phyloP scores from a whole-genome alignment of 2,329 filamentous ascomycete genomes.

The Cladophialophora immunda region DNA sequence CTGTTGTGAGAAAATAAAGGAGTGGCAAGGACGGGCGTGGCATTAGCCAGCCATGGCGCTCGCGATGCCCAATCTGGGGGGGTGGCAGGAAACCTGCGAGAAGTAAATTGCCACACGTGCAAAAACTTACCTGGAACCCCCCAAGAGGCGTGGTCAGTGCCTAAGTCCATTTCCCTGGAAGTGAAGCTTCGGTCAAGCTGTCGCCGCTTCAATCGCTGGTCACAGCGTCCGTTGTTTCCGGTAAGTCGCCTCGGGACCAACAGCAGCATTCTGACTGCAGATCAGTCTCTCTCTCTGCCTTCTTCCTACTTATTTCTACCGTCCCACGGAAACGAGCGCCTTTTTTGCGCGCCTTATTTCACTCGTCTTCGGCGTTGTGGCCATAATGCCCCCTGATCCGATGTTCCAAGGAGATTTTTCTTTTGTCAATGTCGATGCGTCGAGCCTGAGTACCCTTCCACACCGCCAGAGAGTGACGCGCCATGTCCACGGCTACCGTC shows the following conservation, averaged over 20 bases:
- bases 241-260: neutral
- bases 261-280: neutral
- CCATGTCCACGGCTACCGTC: conserved; percentile 19
- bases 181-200: neutral
- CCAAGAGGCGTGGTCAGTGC: neutral
- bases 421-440: conserved; percentile 22
- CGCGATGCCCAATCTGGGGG: neutral
- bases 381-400: neutral
- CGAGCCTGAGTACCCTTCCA: conserved; percentile 10
- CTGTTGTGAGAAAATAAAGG: neutral
- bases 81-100: neutral
- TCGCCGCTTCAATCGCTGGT: neutral
- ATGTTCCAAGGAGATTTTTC: conserved; percentile 17
- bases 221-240: neutral
- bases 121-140: neutral
- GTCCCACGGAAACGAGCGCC: neutral
- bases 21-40: neutral
- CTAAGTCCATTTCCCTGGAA: neutral
- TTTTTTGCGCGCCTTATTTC: neutral
- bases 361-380: neutral
- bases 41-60: neutral
- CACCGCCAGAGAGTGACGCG: conserved; percentile 16
- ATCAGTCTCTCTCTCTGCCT: neutral
- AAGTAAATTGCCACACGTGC: neutral
- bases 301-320: neutral